Percentiles rank a stretch among this genome's conserved stretches.
Evolutionary conservation across 1,284 basidiomycete species (phyloP).

Genomic region (Moniliophthora roreri): DNA sequence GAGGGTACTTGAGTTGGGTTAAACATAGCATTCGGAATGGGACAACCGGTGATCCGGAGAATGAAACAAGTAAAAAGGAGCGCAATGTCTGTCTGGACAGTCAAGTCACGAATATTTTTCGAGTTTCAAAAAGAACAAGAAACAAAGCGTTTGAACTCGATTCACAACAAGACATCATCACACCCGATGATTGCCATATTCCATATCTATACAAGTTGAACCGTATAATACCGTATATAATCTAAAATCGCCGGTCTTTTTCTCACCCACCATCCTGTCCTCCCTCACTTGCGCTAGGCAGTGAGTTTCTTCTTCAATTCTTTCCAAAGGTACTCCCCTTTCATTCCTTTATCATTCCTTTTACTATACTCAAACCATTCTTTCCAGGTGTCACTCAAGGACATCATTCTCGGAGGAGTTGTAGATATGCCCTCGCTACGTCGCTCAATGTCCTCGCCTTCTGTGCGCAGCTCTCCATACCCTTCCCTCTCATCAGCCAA

Average conservation of each 20-base stretch:
- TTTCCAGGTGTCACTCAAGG: neutral
- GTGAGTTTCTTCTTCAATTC: constrained; percentile 4
- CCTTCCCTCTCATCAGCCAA: constrained; percentile 33
- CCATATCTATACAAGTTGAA: too few species aligned
- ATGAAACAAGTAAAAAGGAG: too few species aligned
- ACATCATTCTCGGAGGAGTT: constrained; percentile 9
- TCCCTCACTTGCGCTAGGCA: constrained; percentile 13
- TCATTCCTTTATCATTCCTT: neutral
- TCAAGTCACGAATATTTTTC: too few species aligned
- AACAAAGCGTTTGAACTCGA: neutral
- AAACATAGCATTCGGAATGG: too few species aligned
- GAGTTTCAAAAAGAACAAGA: neutral
- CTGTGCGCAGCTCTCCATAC: constrained; percentile 65
- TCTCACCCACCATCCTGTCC: constrained; percentile 10
- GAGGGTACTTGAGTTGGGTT: too few species aligned
- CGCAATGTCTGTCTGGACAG: too few species aligned
- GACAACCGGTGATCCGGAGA: too few species aligned
- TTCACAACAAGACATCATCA: neutral
- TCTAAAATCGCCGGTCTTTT: neutral
- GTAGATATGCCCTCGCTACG: constrained; percentile 72
- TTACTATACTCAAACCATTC: neutral
- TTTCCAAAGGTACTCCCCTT: constrained; percentile 2
- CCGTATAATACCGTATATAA: neutral
- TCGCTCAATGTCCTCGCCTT: constrained; percentile 65
- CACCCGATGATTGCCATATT: too few species aligned